These are phyloP conservation scores for Phragmites australis DNA, from an alignment of 176 grass and related monocot genomes.

Conservation along the genomic window DNA sequence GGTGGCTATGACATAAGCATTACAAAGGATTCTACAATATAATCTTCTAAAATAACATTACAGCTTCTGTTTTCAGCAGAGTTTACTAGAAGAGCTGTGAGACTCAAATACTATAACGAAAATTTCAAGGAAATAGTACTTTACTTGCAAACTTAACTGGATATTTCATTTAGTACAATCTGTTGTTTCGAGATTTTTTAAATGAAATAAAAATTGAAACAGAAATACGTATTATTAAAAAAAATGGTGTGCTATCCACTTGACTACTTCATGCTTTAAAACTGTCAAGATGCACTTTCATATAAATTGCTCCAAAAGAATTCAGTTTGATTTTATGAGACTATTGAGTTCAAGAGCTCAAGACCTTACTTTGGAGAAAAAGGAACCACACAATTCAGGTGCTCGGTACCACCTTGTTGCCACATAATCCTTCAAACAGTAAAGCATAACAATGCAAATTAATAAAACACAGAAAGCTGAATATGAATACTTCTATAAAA, in stretches of 20 bases:
- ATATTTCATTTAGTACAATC: background rate
- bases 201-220: background rate
- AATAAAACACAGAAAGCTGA: conserved; percentile 29
- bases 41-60: conserved; percentile 22
- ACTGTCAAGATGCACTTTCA: background rate
- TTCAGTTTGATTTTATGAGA: background rate
- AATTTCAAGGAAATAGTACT: background rate
- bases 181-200: background rate
- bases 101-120: background rate
- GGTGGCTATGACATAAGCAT: conserved; percentile 13
- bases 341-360: background rate
- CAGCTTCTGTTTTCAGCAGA: background rate
- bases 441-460: conserved; percentile 5
- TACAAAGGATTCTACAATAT: conserved; percentile 8
- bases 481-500: conserved; percentile 19
- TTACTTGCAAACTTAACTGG: background rate
- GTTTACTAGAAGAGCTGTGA: background rate
- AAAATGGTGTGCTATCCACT: background rate
- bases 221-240: background rate
- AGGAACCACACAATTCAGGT: conserved; percentile 97
- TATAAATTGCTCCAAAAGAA: background rate
- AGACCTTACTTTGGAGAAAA: conserved; percentile 89
- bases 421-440: conserved; percentile 82
- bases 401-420: conserved; percentile 98
- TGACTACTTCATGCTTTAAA: background rate